Conservation (phyloP, 192 early-diverging fungal genomes). For the Backusella sp. region DNA sequence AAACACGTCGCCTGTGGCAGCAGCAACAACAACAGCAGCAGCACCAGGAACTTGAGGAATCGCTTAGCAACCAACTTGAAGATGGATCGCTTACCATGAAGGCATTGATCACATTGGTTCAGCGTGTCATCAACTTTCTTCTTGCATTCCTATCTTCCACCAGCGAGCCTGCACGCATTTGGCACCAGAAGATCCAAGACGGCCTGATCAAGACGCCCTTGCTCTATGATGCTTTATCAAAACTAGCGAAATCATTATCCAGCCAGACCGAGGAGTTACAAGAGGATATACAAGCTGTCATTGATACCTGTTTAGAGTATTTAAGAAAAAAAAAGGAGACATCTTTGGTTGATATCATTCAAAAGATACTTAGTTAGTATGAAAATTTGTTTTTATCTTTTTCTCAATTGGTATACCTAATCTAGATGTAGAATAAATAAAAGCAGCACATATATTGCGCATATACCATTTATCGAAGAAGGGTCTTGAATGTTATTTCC, state of each 20-base stretch:
- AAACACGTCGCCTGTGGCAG: background rate
- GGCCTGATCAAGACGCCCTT: background rate
- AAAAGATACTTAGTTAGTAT: background rate
- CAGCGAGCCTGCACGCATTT: background rate
- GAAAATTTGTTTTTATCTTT: background rate
- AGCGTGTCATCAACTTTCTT: slow-evolving; percentile 9
- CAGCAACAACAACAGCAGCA: background rate
- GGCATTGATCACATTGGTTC: background rate
- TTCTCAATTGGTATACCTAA: background rate
- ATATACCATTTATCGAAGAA: background rate
- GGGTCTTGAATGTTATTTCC: too few species aligned
- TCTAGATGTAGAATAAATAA: background rate
- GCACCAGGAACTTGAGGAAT: background rate
- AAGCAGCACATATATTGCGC: background rate
- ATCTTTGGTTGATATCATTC: background rate
- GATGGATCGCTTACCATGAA: slow-evolving; percentile 5
- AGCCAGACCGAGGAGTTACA: slow-evolving; percentile 9
- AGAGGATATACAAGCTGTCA: slow-evolving; percentile 8
- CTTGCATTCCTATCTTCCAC: background rate
- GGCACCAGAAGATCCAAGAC: background rate
- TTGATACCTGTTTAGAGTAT: slow-evolving; percentile 2
- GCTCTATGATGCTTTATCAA: slow-evolving; percentile 10
- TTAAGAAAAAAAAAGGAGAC: background rate
- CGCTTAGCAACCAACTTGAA: background rate
- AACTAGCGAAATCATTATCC: background rate